These are phyloP conservation scores for Tuber calosporum DNA, from an alignment of 495 filamentous ascomycete species.

Conservation along the genomic window DNA sequence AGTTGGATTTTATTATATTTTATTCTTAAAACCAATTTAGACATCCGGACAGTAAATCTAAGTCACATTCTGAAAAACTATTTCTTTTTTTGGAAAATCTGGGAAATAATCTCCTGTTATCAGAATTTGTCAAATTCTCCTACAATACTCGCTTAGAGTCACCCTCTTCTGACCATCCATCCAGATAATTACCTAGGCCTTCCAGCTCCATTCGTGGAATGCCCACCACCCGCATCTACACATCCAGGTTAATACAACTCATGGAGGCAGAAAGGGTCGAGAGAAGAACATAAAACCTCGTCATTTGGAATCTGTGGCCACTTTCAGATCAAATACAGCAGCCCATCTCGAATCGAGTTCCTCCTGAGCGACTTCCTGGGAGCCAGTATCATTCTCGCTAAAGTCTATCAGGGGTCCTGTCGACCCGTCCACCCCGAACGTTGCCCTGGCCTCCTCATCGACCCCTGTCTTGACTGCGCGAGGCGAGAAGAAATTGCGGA, in stretches of 20 bases:
- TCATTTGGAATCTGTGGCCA: not conserved
- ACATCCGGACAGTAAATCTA: not conserved
- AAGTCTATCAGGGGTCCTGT: not conserved
- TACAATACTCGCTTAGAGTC: not conserved
- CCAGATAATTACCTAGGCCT: not conserved
- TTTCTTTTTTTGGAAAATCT: not conserved
- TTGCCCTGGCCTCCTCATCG: not conserved
- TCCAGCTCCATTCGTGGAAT: not conserved
- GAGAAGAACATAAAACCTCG: not conserved
- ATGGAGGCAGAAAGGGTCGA: not conserved
- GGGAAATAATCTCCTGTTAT: not conserved
- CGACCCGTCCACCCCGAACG: not conserved
- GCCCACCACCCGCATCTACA: slow-evolving; percentile 10
- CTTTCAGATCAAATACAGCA: not conserved
- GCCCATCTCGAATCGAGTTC: not conserved
- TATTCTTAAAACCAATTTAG: not conserved
- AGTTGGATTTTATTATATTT: not conserved
- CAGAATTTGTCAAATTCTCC: not conserved
- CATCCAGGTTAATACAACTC: slow-evolving; percentile 6
- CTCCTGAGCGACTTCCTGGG: not conserved
- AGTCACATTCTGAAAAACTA: not conserved
- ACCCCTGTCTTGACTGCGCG: not conserved
- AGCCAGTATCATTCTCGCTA: not conserved
- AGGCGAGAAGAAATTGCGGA: not conserved
- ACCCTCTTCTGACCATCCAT: not conserved